Percentiles rank a stretch among this genome's conserved stretches.
Conservation (phyloP, 2,329 filamentous ascomycete species). For the Diaporthe caulivora region DNA sequence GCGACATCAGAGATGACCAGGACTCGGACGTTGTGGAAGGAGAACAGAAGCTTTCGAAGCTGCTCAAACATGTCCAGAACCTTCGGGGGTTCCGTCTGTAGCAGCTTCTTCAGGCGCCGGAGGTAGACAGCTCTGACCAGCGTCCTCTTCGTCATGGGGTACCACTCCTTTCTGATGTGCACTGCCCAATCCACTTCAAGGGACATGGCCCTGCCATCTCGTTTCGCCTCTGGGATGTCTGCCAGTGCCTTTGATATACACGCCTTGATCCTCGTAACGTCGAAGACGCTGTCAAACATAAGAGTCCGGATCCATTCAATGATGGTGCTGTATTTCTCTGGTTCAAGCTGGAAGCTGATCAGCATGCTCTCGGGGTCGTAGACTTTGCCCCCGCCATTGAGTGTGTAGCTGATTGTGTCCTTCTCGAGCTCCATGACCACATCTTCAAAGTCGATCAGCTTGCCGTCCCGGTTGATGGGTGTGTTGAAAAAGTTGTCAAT, state of each 20-base stretch:
- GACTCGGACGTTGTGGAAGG: constrained; percentile 86
- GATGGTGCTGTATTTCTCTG: constrained; percentile 85
- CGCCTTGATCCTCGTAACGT: constrained; percentile 74
- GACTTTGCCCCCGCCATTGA: constrained; percentile 76
- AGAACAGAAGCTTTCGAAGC: constrained; percentile 81
- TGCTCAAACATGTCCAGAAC: constrained; percentile 84
- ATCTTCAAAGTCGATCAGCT: constrained; percentile 87
- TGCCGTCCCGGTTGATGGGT: constrained; percentile 81
- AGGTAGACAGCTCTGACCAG: constrained; percentile 91
- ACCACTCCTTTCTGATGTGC: constrained; percentile 82
- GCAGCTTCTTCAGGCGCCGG: constrained; percentile 83
- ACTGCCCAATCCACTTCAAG: constrained; percentile 79
- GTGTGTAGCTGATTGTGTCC: constrained; percentile 87
- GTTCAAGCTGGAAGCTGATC: constrained; percentile 87
- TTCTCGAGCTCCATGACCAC: constrained; percentile 92
- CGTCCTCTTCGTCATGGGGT: constrained; percentile 81
- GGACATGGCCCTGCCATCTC: constrained; percentile 80
- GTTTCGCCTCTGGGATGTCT: constrained; percentile 92
- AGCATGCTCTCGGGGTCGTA: constrained; percentile 86
- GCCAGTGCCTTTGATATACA: constrained; percentile 84
- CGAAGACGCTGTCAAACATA: constrained; percentile 91
- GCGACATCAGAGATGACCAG: constrained; percentile 85
- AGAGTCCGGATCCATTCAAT: constrained; percentile 88
- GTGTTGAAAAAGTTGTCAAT: constrained; percentile 95
- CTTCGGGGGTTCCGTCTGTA: constrained; percentile 80